These are phyloP conservation scores for Aspergillus nanangensis DNA, from an alignment of 495 filamentous ascomycete genomes.

Conservation along the genomic window DNA sequence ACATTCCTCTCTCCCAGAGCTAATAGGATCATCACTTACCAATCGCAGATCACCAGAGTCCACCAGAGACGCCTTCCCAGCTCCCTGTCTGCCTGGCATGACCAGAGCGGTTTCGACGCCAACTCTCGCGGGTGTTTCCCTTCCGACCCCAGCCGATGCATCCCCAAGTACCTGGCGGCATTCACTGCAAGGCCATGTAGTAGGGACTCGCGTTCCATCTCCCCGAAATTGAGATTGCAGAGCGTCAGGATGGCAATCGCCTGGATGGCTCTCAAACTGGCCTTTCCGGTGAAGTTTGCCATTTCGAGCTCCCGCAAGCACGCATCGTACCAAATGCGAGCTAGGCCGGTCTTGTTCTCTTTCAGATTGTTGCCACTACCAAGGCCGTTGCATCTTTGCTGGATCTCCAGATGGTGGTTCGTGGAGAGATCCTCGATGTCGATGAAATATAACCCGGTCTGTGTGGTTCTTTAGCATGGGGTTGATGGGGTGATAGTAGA, in stretches of 20 bases:
- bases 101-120: not conserved
- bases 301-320: not conserved
- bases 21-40: no score
- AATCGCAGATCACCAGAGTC: constrained; percentile 4
- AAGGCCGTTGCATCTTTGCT: not conserved
- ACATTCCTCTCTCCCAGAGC: no score
- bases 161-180: not conserved
- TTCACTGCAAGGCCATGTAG: constrained; percentile 2
- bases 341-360: not conserved
- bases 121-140: not conserved
- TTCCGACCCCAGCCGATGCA: constrained; percentile 1
- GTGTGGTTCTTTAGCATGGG: not conserved
- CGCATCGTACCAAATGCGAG: constrained; percentile 1
- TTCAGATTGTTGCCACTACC: not conserved
- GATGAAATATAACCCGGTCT: constrained; percentile 2
- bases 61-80: constrained; percentile 1
- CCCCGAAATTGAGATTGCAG: not conserved
- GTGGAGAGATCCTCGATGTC: not conserved
- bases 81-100: not conserved
- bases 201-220: not conserved
- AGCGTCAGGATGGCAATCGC: not conserved
- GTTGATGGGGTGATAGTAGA: not conserved
- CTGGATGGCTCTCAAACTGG: constrained; percentile 1
- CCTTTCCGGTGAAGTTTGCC: not conserved
- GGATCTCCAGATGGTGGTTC: not conserved